Conservation (phyloP, 768 basidiomycete species). For the Glaciozyma antarctica region DNA sequence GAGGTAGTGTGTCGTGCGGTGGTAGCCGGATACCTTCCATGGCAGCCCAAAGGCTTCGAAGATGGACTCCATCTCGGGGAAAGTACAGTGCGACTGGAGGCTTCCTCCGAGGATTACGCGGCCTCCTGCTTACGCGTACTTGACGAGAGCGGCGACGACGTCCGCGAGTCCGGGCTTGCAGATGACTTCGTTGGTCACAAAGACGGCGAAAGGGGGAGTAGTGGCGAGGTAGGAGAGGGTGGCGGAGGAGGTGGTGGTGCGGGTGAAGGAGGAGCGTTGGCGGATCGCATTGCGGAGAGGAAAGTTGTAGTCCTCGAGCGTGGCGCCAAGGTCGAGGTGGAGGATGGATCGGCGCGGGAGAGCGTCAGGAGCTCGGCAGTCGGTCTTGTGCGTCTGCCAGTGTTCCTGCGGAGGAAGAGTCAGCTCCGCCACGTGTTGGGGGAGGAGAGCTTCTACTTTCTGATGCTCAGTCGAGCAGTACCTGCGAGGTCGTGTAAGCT, state of each 20-base stretch:
- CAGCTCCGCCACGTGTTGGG: too few relatives aligned
- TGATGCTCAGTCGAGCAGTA: too few relatives aligned
- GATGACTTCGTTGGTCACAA: not conserved
- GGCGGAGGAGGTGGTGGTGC: not conserved
- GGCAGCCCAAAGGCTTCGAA: not conserved
- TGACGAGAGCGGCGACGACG: not conserved
- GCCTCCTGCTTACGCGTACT: not conserved
- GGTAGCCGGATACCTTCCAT: not conserved
- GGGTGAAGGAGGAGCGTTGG: not conserved
- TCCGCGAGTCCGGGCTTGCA: not conserved
- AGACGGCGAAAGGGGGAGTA: not conserved
- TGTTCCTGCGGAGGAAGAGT: not conserved
- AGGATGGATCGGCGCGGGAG: not conserved
- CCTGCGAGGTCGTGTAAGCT: too few relatives aligned
- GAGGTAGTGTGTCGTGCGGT: slow-evolving; percentile 14
- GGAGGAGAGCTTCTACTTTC: too few relatives aligned
- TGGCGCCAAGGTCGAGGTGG: not conserved
- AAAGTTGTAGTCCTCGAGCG: not conserved
- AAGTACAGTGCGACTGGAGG: not conserved
- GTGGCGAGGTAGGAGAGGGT: not conserved
- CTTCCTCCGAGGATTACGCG: slow-evolving; percentile 7
- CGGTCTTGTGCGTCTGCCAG: not conserved
- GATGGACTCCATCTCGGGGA: not conserved
- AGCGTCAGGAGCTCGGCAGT: not conserved
- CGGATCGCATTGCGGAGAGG: not conserved